A percentile compares a stretch with the other conserved stretches of the same genome.
These are phyloP conservation scores for Neurospora pannonica DNA, from an alignment of 495 filamentous ascomycete genomes.

Conservation along the genomic window DNA sequence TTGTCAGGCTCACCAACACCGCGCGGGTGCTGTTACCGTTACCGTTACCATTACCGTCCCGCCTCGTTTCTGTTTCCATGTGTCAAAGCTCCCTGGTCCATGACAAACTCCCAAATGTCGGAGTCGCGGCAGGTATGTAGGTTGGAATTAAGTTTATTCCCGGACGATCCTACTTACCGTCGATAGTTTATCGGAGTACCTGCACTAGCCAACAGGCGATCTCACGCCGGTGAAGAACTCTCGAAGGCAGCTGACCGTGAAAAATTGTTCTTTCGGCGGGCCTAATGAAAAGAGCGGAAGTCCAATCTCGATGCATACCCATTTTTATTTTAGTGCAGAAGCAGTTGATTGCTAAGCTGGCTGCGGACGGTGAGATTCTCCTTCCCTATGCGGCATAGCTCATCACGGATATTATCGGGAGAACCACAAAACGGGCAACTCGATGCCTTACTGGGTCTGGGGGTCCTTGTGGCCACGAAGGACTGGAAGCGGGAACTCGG, in stretches of 20 bases:
- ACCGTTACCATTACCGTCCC: neutral
- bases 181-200: neutral
- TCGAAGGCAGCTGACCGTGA: neutral
- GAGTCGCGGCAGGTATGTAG: neutral
- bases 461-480: neutral
- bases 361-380: neutral
- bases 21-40: neutral
- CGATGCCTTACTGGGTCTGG: neutral
- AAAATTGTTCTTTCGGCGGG: neutral
- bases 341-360: neutral
- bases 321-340: neutral
- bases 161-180: neutral
- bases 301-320: neutral
- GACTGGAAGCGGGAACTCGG: neutral
- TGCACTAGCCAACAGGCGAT: neutral
- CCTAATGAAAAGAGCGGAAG: neutral
- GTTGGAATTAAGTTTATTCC: neutral
- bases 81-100: neutral
- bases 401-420: neutral
- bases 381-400: neutral
- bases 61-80: neutral
- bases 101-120: neutral
- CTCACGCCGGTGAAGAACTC: neutral
- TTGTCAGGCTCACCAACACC: neutral
- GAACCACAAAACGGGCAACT: neutral